Conservation (phyloP, 495 filamentous ascomycete species). For the Penicillium alfredii region DNA sequence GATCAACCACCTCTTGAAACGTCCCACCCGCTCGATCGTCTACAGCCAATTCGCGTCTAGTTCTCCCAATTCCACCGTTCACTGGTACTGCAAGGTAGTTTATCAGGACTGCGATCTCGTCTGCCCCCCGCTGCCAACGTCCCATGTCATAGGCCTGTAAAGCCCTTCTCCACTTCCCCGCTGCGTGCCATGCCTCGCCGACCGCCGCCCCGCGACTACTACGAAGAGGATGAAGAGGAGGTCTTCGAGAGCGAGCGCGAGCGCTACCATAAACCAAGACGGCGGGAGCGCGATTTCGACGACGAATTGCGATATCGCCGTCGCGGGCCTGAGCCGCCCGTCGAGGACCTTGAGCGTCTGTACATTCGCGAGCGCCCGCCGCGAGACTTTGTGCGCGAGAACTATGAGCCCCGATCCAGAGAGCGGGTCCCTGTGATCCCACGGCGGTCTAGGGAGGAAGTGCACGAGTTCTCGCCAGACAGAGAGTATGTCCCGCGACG, state of each 20-base stretch:
- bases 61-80: too few relatives aligned
- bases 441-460: conserved; percentile 20
- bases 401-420: conserved; percentile 8
- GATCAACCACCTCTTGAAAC: too few relatives aligned
- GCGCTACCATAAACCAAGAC: conserved; percentile 7
- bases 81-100: too few relatives aligned
- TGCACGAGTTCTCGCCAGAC: conserved; percentile 15
- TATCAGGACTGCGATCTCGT: too few relatives aligned
- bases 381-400: conserved; percentile 24
- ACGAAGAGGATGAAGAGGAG: conserved; percentile 24
- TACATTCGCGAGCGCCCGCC: conserved; percentile 22
- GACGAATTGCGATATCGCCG: conserved; percentile 17
- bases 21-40: too few relatives aligned
- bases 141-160: too few relatives aligned
- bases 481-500: conserved; percentile 13
- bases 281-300: conserved; percentile 13
- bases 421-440: conserved; percentile 18
- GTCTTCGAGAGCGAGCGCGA: conserved; percentile 25
- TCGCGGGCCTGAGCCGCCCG: conserved; percentile 21
- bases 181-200: conserved; percentile 38
- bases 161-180: too few relatives aligned
- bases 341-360: conserved; percentile 31
- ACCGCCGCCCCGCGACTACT: conserved; percentile 24
- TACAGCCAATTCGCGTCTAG: too few relatives aligned
- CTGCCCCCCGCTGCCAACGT: too few relatives aligned